Percentiles rank a stretch among this genome's conserved stretches.
These are phyloP conservation scores for Aspergillus quadricinctus DNA, from an alignment of 2,329 filamentous ascomycete species.

Conservation along the genomic window DNA sequence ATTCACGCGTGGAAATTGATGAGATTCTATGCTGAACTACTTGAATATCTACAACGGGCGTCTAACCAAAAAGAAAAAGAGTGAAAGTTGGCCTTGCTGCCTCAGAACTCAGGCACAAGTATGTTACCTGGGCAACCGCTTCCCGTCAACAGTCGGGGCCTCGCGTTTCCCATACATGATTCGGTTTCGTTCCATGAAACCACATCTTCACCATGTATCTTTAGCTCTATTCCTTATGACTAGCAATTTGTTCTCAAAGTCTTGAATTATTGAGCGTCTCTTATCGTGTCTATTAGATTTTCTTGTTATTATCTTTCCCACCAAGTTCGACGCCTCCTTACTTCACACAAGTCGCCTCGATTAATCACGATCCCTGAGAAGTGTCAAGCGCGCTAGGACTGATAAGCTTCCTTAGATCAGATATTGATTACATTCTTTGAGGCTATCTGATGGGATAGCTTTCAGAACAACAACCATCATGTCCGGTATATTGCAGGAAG, in stretches of 20 bases:
- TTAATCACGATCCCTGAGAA: not conserved
- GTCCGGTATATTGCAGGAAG: conserved; percentile 23
- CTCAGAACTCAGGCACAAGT: not conserved
- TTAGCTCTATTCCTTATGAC: not conserved
- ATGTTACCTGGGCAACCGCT: not conserved
- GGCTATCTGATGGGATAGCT: not conserved
- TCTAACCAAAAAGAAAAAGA: not conserved
- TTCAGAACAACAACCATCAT: conserved; percentile 10
- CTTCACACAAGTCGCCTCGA: not conserved
- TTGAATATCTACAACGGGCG: not conserved
- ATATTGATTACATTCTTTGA: not conserved
- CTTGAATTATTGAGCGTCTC: not conserved
- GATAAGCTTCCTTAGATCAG: not conserved
- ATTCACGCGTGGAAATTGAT: not conserved
- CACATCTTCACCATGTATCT: not conserved
- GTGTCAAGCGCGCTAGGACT: not conserved
- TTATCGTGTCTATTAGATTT: not conserved
- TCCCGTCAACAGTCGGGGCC: not conserved
- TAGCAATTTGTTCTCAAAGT: not conserved
- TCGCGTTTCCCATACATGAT: not conserved
- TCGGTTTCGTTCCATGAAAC: not conserved
- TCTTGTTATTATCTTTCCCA: not conserved
- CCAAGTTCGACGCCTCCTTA: not conserved
- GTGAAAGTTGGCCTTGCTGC: not conserved
- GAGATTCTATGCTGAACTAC: not conserved